Conservation (phyloP, 805 yeast species). For the Candida krabiensis region DNA sequence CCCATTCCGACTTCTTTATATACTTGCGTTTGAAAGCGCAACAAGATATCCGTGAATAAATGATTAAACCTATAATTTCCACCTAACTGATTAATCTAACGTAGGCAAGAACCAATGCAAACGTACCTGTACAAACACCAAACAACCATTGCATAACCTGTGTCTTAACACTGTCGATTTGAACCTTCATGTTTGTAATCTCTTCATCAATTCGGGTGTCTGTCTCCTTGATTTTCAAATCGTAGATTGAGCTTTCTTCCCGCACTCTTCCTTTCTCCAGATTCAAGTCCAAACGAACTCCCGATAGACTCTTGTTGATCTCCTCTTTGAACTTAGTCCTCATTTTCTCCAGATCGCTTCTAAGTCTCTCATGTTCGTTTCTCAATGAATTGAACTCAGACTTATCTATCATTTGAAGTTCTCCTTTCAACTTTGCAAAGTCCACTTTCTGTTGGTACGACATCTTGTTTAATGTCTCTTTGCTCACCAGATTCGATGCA, state of each 20-base stretch:
- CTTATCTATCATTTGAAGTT: conserved; percentile 82
- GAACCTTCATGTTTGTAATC: conserved; percentile 90
- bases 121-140: conserved; percentile 98
- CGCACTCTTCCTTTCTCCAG: conserved; percentile 94
- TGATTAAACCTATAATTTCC: too few species aligned
- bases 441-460: conserved; percentile 96
- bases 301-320: conserved; percentile 84
- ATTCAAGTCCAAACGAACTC: conserved; percentile 86
- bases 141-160: conserved; percentile 98
- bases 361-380: conserved; percentile 83
- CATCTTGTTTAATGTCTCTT: conserved; percentile 77
- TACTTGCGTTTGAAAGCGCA: too few species aligned
- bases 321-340: conserved; percentile 87
- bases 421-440: conserved; percentile 92
- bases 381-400: conserved; percentile 79
- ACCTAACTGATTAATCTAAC: conserved; percentile 56
- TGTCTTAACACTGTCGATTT: conserved; percentile 91
- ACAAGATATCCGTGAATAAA: too few species aligned
- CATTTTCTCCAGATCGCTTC: conserved; percentile 82
- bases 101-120: conserved; percentile 90
- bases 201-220: conserved; percentile 95
- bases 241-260: conserved; percentile 91
- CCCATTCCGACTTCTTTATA: too few species aligned
- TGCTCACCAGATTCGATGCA: conserved; percentile 76
- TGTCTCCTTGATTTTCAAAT: conserved; percentile 89